Evolutionary conservation across 768 basidiomycete genomes (phyloP).

Genomic region (Russula sp.): DNA sequence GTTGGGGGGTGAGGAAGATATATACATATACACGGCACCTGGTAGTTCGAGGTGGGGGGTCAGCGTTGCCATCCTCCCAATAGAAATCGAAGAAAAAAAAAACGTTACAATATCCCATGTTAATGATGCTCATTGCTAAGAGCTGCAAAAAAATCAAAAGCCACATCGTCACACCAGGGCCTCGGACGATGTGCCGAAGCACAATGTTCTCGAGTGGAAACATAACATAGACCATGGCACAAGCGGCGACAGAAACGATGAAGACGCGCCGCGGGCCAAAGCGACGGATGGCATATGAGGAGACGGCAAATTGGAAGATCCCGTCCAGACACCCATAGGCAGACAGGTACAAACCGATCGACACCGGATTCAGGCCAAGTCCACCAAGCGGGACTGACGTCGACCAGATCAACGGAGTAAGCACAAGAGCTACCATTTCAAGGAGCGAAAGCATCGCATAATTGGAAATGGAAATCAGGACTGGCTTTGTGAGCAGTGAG

Average conservation of each 20-base stretch:
- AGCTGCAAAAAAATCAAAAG: not conserved
- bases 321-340: slow-evolving; percentile 32
- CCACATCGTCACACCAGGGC: not conserved
- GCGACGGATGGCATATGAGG: slow-evolving; percentile 25
- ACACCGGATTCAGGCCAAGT: slow-evolving; percentile 25
- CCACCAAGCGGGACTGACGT: slow-evolving; percentile 37
- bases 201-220: slow-evolving; percentile 24
- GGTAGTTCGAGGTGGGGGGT: too few species aligned
- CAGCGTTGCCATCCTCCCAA: not conserved
- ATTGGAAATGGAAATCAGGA: slow-evolving; percentile 37
- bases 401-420: slow-evolving; percentile 40
- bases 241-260: slow-evolving; percentile 21
- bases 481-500: slow-evolving; percentile 27
- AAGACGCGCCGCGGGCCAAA: not conserved
- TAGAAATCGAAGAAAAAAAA: not conserved
- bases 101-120: slow-evolving; percentile 1
- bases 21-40: slow-evolving; percentile 66
- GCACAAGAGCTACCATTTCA: slow-evolving; percentile 32
- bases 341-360: slow-evolving; percentile 25
- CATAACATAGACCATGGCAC: slow-evolving; percentile 20
- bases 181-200: not conserved
- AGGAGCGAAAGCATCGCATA: slow-evolving; percentile 37
- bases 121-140: not conserved
- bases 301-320: slow-evolving; percentile 32
- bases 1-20: slow-evolving; percentile 56